phyloP scores from a whole-genome alignment of 2,329 filamentous ascomycete genomes.

The Pseudocercospora crystallina region DNA sequence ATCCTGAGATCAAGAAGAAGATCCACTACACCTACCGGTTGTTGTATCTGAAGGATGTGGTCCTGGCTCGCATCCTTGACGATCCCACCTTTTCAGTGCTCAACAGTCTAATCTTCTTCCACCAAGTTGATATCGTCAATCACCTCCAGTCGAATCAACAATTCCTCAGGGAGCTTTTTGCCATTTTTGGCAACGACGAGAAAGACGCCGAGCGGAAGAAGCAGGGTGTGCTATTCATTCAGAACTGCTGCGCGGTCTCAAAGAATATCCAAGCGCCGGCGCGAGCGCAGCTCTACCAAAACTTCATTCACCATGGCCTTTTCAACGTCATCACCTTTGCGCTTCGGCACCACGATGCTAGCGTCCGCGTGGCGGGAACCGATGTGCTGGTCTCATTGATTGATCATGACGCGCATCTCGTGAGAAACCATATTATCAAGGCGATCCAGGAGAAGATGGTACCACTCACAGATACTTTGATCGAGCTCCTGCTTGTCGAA shows the following conservation, averaged over 20 bases:
- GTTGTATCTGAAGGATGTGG: slow-evolving; percentile 97
- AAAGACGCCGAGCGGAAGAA: slow-evolving; percentile 72
- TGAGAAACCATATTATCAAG: slow-evolving; percentile 88
- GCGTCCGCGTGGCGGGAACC: slow-evolving; percentile 85
- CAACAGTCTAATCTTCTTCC: slow-evolving; percentile 97
- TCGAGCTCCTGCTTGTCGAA: slow-evolving; percentile 87
- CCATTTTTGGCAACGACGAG: slow-evolving; percentile 69
- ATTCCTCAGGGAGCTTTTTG: slow-evolving; percentile 84
- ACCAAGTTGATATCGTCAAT: slow-evolving; percentile 96
- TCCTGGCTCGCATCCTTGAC: slow-evolving; percentile 90
- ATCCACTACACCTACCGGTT: slow-evolving; percentile 95
- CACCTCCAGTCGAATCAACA: slow-evolving; percentile 79
- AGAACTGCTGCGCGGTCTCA: slow-evolving; percentile 90
- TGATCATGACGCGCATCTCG: slow-evolving; percentile 92
- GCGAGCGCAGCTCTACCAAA: slow-evolving; percentile 79
- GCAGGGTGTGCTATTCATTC: slow-evolving; percentile 92
- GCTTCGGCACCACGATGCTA: slow-evolving; percentile 77
- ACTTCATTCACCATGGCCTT: slow-evolving; percentile 84
- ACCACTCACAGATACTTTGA: slow-evolving; percentile 85
- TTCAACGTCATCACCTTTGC: slow-evolving; percentile 90
- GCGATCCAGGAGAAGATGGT: slow-evolving; percentile 84
- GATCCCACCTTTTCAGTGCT: slow-evolving; percentile 97
- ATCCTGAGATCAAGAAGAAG: slow-evolving; percentile 77
- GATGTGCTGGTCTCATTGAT: slow-evolving; percentile 93
- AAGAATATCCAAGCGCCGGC: slow-evolving; percentile 88